A percentile compares a stretch with the other conserved stretches of the same genome.
These are phyloP conservation scores for Globisporangium splendens DNA, from an alignment of 352 stramenopile genomes.

Conservation along the genomic window DNA sequence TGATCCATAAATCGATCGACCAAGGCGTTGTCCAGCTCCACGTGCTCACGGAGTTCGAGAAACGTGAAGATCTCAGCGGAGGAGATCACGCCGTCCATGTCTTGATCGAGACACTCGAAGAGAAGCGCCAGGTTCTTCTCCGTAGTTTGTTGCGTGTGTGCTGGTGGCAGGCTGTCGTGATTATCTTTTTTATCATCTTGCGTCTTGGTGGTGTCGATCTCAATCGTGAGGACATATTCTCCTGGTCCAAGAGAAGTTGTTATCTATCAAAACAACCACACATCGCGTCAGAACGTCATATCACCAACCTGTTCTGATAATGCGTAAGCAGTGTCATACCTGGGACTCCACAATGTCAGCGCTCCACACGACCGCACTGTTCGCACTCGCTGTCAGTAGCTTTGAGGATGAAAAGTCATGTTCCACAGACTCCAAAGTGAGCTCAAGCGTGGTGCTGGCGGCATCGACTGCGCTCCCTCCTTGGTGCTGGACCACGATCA, in stretches of 20 bases:
- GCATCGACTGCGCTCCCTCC: background rate
- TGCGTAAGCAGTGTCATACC: background rate
- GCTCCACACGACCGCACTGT: no score
- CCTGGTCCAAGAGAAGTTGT: slow-evolving; percentile 28
- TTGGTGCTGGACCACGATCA: slow-evolving; percentile 4
- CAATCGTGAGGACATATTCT: slow-evolving; percentile 39
- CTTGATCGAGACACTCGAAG: slow-evolving; percentile 43
- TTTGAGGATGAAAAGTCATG: slow-evolving; percentile 19
- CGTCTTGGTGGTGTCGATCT: slow-evolving; percentile 2
- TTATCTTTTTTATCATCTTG: background rate
- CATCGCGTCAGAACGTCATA: background rate
- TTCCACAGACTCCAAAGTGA: slow-evolving; percentile 20
- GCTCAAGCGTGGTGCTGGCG: background rate
- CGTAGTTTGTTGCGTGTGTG: slow-evolving; percentile 9
- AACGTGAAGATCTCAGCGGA: slow-evolving; percentile 24
- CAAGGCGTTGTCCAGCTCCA: background rate
- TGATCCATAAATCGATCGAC: slow-evolving; percentile 17
- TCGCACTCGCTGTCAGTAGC: slow-evolving; percentile 2
- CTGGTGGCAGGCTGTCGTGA: background rate
- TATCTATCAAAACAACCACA: slow-evolving; percentile 13
- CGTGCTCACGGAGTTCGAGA: slow-evolving; percentile 19
- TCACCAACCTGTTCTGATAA: no score
- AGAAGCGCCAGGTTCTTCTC: slow-evolving; percentile 35
- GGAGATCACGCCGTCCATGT: slow-evolving; percentile 32
- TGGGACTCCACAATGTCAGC: slow-evolving; percentile 1